Conservation (phyloP, 2,329 filamentous ascomycete species). For the Taxawa tesnikishii region DNA sequence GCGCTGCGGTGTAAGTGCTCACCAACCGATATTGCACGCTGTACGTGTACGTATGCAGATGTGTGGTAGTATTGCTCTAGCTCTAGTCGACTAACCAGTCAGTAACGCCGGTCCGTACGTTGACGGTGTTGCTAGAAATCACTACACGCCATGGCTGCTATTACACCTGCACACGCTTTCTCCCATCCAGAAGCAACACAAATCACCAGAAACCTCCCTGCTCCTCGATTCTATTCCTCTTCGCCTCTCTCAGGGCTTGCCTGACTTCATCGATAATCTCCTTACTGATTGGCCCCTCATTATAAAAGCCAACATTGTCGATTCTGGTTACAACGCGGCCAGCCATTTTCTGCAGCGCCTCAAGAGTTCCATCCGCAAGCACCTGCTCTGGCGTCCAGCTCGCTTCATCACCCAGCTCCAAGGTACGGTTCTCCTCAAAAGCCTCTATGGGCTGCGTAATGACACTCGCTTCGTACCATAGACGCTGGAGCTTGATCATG, state of each 20-base stretch:
- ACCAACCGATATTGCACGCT: too few relatives aligned
- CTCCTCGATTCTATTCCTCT: not conserved
- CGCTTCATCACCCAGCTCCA: conserved; percentile 4
- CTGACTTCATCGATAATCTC: not conserved
- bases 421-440: conserved; percentile 4
- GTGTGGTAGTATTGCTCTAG: too few relatives aligned
- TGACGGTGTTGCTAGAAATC: too few relatives aligned
- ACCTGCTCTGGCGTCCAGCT: conserved; percentile 6
- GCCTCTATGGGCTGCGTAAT: conserved; percentile 1
- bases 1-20: too few relatives aligned
- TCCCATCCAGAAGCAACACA: too few relatives aligned
- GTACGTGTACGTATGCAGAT: too few relatives aligned
- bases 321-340: conserved; percentile 10
- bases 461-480: conserved; percentile 13
- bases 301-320: conserved; percentile 11
- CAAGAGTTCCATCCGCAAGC: conserved; percentile 1
- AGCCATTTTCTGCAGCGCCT: conserved; percentile 4
- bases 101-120: too few relatives aligned
- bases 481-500: conserved; percentile 3
- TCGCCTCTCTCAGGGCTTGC: not conserved
- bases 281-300: conserved; percentile 9
- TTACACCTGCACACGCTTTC: too few relatives aligned
- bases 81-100: too few relatives aligned
- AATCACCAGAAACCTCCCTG: not conserved
- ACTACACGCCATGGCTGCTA: not conserved